Evolutionary conservation across 2,329 filamentous ascomycete genomes (phyloP).

Genomic region (Colletotrichum liaoningense): DNA sequence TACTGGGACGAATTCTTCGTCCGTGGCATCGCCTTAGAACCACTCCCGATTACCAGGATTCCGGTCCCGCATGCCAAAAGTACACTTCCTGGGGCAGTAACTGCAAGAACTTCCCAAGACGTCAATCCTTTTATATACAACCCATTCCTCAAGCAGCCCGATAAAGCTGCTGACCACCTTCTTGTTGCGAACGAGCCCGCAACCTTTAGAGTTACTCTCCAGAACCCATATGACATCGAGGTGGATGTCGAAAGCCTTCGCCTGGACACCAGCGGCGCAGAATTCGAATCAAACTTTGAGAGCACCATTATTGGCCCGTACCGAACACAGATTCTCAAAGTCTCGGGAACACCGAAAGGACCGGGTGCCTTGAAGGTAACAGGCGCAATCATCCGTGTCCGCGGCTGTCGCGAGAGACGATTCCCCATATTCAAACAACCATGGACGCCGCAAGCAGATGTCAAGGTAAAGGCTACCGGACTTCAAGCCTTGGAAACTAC

Average conservation of each 20-base stretch:
- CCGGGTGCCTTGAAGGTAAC: slow-evolving; percentile 78
- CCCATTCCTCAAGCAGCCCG: slow-evolving; percentile 80
- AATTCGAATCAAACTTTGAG: slow-evolving; percentile 75
- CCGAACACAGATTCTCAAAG: slow-evolving; percentile 80
- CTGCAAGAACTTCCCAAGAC: slow-evolving; percentile 66
- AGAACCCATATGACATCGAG: slow-evolving; percentile 95
- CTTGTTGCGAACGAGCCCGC: slow-evolving; percentile 84
- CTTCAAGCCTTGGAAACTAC: slow-evolving; percentile 66
- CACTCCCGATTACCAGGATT: slow-evolving; percentile 67
- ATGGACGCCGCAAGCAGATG: slow-evolving; percentile 77
- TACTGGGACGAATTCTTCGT: slow-evolving; percentile 99
- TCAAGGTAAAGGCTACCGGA: slow-evolving; percentile 83
- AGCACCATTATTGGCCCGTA: slow-evolving; percentile 82
- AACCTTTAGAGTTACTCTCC: slow-evolving; percentile 83
- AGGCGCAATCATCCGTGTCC: slow-evolving; percentile 83
- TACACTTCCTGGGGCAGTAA: slow-evolving; percentile 62
- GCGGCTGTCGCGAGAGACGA: slow-evolving; percentile 82
- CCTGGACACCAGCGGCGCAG: slow-evolving; percentile 78
- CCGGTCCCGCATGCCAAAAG: slow-evolving; percentile 74
- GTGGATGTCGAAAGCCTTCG: slow-evolving; percentile 86
- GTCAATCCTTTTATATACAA: slow-evolving; percentile 95
- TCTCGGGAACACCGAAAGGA: slow-evolving; percentile 75
- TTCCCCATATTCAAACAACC: slow-evolving; percentile 86
- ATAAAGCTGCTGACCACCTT: slow-evolving; percentile 72
- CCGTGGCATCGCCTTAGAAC: slow-evolving; percentile 78